Evolutionary conservation across 805 yeast genomes (phyloP).

Genomic region (Myxozyma nipponensis): DNA sequence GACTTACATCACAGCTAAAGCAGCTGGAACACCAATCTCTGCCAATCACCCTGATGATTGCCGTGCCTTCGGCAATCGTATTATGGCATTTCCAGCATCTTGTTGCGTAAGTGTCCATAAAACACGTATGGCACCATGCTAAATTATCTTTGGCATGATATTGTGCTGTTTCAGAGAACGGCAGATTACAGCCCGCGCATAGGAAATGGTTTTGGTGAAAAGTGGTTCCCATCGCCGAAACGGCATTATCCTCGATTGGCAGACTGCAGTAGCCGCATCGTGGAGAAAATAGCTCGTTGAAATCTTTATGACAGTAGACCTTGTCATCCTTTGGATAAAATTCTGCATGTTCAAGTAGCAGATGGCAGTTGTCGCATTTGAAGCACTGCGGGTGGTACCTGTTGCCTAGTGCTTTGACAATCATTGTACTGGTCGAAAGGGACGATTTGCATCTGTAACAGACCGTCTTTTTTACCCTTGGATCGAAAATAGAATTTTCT

Average conservation of each 20-base stretch:
- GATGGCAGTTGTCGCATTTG: conserved; percentile 21
- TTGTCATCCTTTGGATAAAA: conserved; percentile 24
- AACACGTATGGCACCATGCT: conserved; percentile 33
- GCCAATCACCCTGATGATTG: conserved; percentile 33
- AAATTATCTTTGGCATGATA: conserved; percentile 29
- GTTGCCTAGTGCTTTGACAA: conserved; percentile 23
- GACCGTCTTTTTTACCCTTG: not conserved
- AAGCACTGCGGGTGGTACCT: conserved; percentile 27
- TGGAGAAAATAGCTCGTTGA: conserved; percentile 35
- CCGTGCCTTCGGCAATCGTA: conserved; percentile 24
- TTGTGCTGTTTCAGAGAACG: conserved; percentile 26
- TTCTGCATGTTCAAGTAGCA: conserved; percentile 24
- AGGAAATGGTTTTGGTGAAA: conserved; percentile 37
- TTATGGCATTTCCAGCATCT: conserved; percentile 36
- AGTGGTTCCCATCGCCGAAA: conserved; percentile 32
- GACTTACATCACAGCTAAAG: conserved; percentile 33
- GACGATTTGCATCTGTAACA: conserved; percentile 19
- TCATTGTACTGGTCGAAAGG: conserved; percentile 10
- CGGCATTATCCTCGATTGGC: conserved; percentile 34
- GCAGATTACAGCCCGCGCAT: conserved; percentile 35
- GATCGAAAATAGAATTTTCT: not conserved
- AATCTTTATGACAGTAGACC: conserved; percentile 37
- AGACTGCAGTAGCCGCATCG: conserved; percentile 34
- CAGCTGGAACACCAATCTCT: conserved; percentile 36
- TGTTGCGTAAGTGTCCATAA: conserved; percentile 28